Evolutionary conservation across 2,329 filamentous ascomycete genomes (phyloP), one percentile per base, ranked within the genome.

Genomic region (Stylonectria norvegica): DNA sequence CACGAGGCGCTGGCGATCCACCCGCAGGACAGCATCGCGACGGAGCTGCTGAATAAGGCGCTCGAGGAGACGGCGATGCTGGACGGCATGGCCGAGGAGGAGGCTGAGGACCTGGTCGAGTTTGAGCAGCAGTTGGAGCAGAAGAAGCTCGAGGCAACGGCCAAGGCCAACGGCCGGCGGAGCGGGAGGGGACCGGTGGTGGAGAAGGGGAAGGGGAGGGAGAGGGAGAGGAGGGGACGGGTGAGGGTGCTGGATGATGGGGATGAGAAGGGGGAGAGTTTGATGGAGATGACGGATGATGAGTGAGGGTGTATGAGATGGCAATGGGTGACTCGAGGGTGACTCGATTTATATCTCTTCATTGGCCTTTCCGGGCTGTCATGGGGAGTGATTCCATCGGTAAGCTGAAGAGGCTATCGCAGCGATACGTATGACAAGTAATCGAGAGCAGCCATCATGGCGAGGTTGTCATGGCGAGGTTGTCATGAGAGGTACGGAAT

Each of bases 1-100:
- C 93, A 97, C 53, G 87, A 96, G 63, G 87, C 87, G 1, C 72
- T 93, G 12, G 85, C 86, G 0, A 81, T 91, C 16, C 77, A 79
- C 22, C 85, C 87, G 0, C 87, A 93, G 63, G 87, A 93, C 57
- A 81, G 85, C 5, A 84, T 90, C 49, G 86, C 87, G 3, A 89
- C 85, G 0, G 87, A 93, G 59, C 66, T 93, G 35, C 68, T 93
- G 20, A 82, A 79, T 55, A 84, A 83, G 59, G 85, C 86, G 4
- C 68, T 89, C 2, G 76, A 79, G 19, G 79, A 85, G 61, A 76
- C 81, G 27, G 72, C 75, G 3, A 54, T 68, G 12, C 49, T 67
- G 16, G 70, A 69, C 33, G 66, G 63, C 3, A 65, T 70, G 6
- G 70, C 70, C 4, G 67, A 67, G 20, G 73, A 72, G 1, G 69